These are phyloP conservation scores for Sechiopsis laciniata DNA, from an alignment of 306 rosid species.

Conservation along the genomic window DNA sequence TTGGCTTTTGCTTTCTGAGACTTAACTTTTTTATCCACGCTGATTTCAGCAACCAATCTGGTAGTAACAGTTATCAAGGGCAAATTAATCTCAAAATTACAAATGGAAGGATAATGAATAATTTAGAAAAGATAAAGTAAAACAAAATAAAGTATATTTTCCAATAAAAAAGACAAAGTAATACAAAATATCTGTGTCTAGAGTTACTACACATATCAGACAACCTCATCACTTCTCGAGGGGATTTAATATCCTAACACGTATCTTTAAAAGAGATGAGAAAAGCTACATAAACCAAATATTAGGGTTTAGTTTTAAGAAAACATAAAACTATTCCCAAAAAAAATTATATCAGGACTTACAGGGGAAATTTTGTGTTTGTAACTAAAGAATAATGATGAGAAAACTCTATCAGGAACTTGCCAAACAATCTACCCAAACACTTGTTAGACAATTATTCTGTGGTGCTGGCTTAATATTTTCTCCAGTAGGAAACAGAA, in stretches of 20 bases:
- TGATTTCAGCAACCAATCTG: slow-evolving; percentile 69
- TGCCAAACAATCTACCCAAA: not conserved
- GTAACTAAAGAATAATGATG: not conserved
- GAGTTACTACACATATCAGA: not conserved
- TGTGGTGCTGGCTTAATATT: not conserved
- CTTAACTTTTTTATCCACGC: slow-evolving; percentile 67
- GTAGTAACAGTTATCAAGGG: not conserved
- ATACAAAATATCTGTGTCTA: not conserved
- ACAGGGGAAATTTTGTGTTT: not conserved
- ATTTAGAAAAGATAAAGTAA: not conserved
- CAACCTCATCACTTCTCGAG: not conserved
- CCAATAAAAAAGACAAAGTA: too few relatives aligned
- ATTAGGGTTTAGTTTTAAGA: not conserved
- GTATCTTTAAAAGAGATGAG: not conserved
- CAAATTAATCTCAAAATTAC: not conserved
- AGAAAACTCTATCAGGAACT: slow-evolving; percentile 5
- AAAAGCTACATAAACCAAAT: not conserved
- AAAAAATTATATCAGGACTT: not conserved
- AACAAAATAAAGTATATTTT: too few relatives aligned
- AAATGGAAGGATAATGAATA: not conserved
- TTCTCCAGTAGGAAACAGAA: not conserved
- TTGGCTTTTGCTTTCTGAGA: slow-evolving; percentile 74
- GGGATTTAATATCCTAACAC: not conserved
- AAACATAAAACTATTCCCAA: not conserved
- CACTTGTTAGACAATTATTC: not conserved